Evolutionary conservation across 768 basidiomycete species (phyloP).

Genomic region (Naganishia friedmannii): DNA sequence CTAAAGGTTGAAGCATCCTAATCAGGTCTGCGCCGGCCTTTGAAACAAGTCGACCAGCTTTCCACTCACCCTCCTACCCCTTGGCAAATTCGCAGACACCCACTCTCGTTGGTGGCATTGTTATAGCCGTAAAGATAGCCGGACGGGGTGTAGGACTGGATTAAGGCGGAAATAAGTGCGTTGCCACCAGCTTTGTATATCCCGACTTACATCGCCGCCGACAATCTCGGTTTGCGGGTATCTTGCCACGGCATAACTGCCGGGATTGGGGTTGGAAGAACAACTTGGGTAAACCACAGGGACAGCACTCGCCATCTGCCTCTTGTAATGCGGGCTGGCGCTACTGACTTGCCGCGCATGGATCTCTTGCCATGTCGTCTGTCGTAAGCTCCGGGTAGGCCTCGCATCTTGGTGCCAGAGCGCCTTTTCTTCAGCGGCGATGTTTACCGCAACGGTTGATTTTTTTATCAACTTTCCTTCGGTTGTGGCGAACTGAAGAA

Average conservation of each 20-base stretch:
- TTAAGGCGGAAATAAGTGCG: too few species aligned
- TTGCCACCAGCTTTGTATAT: too few species aligned
- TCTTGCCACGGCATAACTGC: neutral
- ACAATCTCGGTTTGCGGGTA: slow-evolving; percentile 23
- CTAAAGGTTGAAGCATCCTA: neutral
- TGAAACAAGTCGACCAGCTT: too few species aligned
- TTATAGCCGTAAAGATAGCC: neutral
- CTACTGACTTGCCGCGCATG: neutral
- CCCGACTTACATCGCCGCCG: neutral
- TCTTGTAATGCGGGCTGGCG: neutral
- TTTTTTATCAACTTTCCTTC: neutral
- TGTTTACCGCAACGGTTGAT: neutral
- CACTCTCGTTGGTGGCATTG: neutral
- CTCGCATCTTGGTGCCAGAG: neutral
- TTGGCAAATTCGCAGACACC: neutral
- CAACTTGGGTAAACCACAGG: neutral
- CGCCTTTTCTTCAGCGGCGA: neutral
- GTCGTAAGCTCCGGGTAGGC: neutral
- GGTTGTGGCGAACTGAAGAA: neutral
- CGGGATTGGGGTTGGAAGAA: neutral
- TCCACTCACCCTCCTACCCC: neutral
- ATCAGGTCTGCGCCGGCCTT: too few species aligned
- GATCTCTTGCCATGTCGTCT: slow-evolving; percentile 3
- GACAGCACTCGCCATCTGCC: slow-evolving; percentile 3
- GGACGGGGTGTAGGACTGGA: neutral